Base-by-base conservation (phyloP, 1,284 basidiomycete genomes). In the Heterobasidion annosum region DNA sequence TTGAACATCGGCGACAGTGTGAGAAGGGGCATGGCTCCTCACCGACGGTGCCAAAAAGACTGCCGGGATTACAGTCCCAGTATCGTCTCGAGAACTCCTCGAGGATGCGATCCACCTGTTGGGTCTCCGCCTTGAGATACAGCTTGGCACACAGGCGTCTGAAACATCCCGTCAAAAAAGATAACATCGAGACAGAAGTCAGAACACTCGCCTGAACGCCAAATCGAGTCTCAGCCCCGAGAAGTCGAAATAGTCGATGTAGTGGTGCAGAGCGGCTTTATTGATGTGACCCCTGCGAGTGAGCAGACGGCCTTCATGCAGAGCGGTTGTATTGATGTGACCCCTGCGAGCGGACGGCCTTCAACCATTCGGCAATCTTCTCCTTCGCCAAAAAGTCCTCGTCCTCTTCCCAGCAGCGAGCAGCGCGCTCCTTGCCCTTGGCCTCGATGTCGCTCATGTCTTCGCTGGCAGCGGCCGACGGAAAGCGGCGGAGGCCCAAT, bases 51-150 rank as follows among this genome's bases (percentile, higher is more conserved):
- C 91, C 91, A 67, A 90, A 95, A 7, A 92, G 65, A 25, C 82
- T 81, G 2, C 73, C 74, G 0, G 90, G 87, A 67, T 99, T 98
- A 67, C 92, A 94, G 51, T 93, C 86, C 80, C 85, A 94, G 70
- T 91, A 99, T 8, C 93, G 81, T 48, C 83, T 75, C 58, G 89
- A 91, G 64, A 99, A 98, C 58, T 88, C 88, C 60, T 91, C 91
- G 16, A 99, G 77, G 61, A 99, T 97, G 45, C 96, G 85, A 69
- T 99, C 97, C 42, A 99, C 88, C 70, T 98, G 95, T 67, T 99
- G 97, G 0, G 96, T 97, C 71, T 99, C 96, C 1, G 88, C 96
- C 66, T 93, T 94, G 56, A 99, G 79, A 68, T 83, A 97, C 3
- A 99, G 78, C 67, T 96, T 97, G 19, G 83, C 83, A 67, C 95